These are phyloP conservation scores for Epichloe glyceriae DNA, from an alignment of 2,329 filamentous ascomycete species.

Conservation along the genomic window DNA sequence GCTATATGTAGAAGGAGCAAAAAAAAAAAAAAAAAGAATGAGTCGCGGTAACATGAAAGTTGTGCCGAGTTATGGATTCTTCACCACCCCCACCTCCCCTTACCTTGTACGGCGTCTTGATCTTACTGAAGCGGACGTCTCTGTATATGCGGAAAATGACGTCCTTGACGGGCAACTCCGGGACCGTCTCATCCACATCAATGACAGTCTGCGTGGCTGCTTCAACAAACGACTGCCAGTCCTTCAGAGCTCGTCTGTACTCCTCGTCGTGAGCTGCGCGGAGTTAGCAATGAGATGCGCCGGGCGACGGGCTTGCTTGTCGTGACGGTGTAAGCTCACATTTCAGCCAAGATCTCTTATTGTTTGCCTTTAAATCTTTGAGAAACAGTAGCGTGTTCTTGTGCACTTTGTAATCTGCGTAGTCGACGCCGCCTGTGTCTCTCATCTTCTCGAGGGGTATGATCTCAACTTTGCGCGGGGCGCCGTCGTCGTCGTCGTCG, in stretches of 20 bases:
- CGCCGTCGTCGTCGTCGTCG: slow-evolving; percentile 25
- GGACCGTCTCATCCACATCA: slow-evolving; percentile 66
- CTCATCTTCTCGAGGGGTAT: slow-evolving; percentile 24
- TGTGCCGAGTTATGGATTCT: too few relatives aligned
- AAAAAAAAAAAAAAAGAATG: not conserved
- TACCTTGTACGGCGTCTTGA: slow-evolving; percentile 82
- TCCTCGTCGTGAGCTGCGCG: slow-evolving; percentile 61
- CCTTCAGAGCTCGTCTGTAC: slow-evolving; percentile 63
- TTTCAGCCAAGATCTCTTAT: slow-evolving; percentile 46
- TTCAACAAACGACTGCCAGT: slow-evolving; percentile 72
- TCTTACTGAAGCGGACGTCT: slow-evolving; percentile 72
- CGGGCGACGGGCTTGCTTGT: too few relatives aligned
- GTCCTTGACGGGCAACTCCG: slow-evolving; percentile 76
- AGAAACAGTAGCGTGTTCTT: slow-evolving; percentile 46
- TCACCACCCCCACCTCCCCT: slow-evolving; percentile 9
- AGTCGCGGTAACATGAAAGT: not conserved
- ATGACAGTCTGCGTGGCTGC: slow-evolving; percentile 56
- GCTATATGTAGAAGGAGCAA: slow-evolving; percentile 26
- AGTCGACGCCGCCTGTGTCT: slow-evolving; percentile 25
- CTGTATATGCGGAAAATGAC: slow-evolving; percentile 79
- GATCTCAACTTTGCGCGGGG: slow-evolving; percentile 21
- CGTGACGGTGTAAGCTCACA: slow-evolving; percentile 22
- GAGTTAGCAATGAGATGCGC: not conserved
- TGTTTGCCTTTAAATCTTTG: slow-evolving; percentile 45
- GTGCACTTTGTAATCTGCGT: slow-evolving; percentile 40